phyloP scores from a whole-genome alignment of 345 rosid species.

The Citrus maxima region DNA sequence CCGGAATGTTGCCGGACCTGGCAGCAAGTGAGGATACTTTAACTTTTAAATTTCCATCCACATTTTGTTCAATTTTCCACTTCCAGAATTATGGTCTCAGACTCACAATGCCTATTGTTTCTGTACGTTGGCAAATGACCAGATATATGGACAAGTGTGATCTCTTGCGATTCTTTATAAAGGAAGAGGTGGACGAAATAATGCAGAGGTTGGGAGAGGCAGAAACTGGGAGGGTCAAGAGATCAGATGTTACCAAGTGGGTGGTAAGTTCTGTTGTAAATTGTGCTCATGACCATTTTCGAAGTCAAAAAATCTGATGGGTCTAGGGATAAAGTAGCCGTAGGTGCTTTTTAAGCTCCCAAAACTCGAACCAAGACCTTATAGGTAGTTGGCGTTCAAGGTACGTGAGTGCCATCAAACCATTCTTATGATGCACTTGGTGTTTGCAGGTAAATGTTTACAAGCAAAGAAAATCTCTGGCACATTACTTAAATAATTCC shows the following conservation, averaged over 20 bases:
- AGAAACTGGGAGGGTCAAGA: conserved; percentile 53
- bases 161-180: conserved; percentile 56
- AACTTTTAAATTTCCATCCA: background rate
- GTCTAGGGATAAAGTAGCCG: no score
- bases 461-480: background rate
- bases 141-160: conserved; percentile 66
- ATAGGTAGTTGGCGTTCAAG: no score
- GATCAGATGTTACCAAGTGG: conserved; percentile 56
- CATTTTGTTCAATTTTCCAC: no score
- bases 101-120: background rate
- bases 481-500: background rate
- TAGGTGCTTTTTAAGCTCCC: no score
- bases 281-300: no score
- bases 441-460: background rate
- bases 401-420: no score
- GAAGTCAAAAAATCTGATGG: no score
- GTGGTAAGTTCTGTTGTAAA: conserved; percentile 34
- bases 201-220: conserved; percentile 43
- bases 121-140: conserved; percentile 1
- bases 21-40: conserved; percentile 38
- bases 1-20: conserved; percentile 49
- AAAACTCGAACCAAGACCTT: no score
- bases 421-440: background rate
- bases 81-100: background rate
- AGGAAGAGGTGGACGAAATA: conserved; percentile 43